phyloP scores from a whole-genome alignment of 129 eudicot species.

The Artemisia argyi region DNA sequence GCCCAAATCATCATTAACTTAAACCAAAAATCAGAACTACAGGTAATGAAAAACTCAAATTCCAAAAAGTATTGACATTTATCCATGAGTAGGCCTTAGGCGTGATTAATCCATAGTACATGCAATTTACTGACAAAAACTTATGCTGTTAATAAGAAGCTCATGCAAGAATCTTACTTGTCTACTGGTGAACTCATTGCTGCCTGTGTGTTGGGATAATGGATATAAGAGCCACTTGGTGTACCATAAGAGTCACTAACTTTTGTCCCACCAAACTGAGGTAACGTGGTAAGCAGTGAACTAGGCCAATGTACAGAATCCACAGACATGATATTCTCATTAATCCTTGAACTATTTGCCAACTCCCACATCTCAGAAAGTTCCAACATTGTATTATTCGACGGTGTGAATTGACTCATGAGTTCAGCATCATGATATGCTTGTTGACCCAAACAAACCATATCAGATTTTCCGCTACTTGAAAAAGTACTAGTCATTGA shows the following conservation, averaged over 20 bases:
- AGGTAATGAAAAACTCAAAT: no score
- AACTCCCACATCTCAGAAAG: no score
- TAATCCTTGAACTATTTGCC: no score
- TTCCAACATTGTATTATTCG: background rate
- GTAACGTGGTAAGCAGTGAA: conserved; percentile 5
- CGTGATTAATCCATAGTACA: no score
- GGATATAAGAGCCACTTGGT: background rate
- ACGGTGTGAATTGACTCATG: conserved; percentile 11
- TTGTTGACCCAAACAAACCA: conserved; percentile 30
- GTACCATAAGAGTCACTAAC: background rate
- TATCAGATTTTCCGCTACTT: conserved; percentile 19
- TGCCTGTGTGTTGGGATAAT: background rate
- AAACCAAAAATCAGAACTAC: no score
- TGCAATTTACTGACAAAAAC: no score
- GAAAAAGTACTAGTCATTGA: background rate
- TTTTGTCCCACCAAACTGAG: background rate
- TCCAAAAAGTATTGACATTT: no score
- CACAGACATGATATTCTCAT: background rate
- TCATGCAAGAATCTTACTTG: background rate
- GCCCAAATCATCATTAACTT: no score
- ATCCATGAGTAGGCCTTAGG: no score
- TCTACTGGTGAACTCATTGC: conserved; percentile 2
- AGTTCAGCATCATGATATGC: no score
- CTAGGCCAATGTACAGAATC: background rate
- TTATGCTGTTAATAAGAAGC: background rate